Percentiles rank a stretch among this genome's conserved stretches.
These are phyloP conservation scores for Ganoderma multipileum DNA, from an alignment of 1,284 basidiomycete genomes.

Conservation along the genomic window DNA sequence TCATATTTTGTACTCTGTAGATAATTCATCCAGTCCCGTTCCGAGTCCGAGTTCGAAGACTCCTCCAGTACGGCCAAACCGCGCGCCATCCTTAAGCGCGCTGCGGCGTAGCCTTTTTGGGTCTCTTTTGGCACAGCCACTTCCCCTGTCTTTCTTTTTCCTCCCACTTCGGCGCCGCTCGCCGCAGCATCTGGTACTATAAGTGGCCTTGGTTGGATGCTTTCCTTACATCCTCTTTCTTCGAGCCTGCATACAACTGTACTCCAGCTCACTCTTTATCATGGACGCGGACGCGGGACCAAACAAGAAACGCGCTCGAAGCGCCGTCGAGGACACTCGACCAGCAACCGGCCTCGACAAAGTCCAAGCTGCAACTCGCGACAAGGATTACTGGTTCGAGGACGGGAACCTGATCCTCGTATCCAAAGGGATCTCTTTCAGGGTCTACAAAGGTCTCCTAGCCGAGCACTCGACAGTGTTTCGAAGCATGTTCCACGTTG, in stretches of 20 bases:
- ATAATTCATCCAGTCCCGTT: neutral
- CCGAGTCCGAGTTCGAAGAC: too few species aligned
- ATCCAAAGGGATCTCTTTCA: slow-evolving; percentile 20
- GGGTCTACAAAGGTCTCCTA: slow-evolving; percentile 30
- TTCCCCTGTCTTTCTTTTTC: neutral
- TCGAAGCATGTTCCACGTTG: slow-evolving; percentile 29
- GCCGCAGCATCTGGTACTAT: neutral
- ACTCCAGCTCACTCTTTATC: neutral
- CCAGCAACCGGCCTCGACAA: slow-evolving; percentile 3
- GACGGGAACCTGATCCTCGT: slow-evolving; percentile 35
- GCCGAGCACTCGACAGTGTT: slow-evolving; percentile 31
- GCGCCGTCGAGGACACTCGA: neutral
- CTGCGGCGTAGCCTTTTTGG: neutral
- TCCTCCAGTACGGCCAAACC: neutral
- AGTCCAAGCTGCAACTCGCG: slow-evolving; percentile 9
- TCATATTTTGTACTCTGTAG: neutral
- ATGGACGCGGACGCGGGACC: slow-evolving; percentile 12
- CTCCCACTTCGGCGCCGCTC: neutral
- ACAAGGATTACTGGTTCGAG: slow-evolving; percentile 25
- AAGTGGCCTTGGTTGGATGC: neutral
- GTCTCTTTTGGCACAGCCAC: neutral
- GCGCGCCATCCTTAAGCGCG: neutral
- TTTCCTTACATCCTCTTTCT: neutral
- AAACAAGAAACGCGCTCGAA: slow-evolving; percentile 3
- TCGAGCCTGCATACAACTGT: neutral